phyloP scores from a whole-genome alignment of 2,329 filamentous ascomycete genomes.

The Ambrosiella xylebori region DNA sequence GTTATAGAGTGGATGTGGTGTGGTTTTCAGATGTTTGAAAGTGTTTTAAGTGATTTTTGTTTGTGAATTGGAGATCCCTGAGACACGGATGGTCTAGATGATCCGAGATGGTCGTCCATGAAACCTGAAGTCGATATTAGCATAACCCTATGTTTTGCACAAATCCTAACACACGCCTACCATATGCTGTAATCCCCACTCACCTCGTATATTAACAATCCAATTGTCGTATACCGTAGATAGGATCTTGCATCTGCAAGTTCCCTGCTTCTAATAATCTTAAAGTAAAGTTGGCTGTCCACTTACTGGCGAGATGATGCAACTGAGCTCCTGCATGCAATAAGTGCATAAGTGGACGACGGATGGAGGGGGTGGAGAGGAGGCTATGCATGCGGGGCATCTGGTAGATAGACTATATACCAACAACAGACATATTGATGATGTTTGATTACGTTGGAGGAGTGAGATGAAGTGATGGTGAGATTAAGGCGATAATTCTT shows the following conservation, averaged over 20 bases:
- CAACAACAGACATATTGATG: not conserved
- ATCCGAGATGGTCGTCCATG: too few species aligned
- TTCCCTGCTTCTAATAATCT: not conserved
- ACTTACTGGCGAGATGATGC: too few species aligned
- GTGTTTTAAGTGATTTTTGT: too few species aligned
- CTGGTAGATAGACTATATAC: not conserved
- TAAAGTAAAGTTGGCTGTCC: not conserved
- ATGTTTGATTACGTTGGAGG: not conserved
- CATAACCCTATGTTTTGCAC: too few species aligned
- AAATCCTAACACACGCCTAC: too few species aligned
- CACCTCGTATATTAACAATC: not conserved
- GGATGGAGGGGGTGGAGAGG: not conserved
- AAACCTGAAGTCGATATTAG: too few species aligned
- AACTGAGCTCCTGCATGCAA: not conserved
- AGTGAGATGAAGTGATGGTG: not conserved
- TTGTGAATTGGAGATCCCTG: too few species aligned
- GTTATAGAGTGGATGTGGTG: not conserved
- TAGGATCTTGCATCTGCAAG: not conserved
- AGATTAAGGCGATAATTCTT: too few species aligned
- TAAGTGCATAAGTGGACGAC: not conserved
- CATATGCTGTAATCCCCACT: too few species aligned
- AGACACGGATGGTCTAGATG: too few species aligned
- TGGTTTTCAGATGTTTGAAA: not conserved
- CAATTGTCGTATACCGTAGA: not conserved
- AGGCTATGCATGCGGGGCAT: not conserved